Percentiles rank a stretch among this genome's conserved stretches.
Conservation (phyloP, 495 filamentous ascomycete genomes). For the Xylaria palmicola region DNA sequence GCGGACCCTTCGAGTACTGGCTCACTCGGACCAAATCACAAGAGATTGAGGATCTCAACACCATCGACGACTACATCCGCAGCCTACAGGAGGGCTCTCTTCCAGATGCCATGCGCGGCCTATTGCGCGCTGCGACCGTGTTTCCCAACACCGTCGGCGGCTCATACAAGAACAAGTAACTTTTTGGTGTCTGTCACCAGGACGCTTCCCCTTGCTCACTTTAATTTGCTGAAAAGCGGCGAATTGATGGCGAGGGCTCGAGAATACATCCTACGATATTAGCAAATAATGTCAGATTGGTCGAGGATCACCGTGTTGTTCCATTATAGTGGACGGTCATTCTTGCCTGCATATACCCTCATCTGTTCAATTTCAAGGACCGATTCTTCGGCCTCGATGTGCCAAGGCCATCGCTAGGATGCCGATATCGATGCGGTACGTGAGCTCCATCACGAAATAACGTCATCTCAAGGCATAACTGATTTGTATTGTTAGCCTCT, state of each 20-base stretch:
- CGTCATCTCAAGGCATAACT: neutral
- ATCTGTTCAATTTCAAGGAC: too few relatives aligned
- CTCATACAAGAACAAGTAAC: conserved; percentile 13
- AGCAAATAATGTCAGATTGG: too few relatives aligned
- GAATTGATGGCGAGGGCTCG: neutral
- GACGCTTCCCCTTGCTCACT: neutral
- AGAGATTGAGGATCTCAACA: conserved; percentile 28
- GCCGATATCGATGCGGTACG: neutral
- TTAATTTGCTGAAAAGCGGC: neutral
- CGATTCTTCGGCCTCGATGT: too few relatives aligned
- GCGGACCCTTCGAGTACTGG: conserved; percentile 49
- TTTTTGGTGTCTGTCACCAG: neutral
- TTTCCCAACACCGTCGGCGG: conserved; percentile 23
- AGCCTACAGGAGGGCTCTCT: conserved; percentile 32
- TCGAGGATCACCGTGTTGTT: too few relatives aligned
- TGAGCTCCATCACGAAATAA: neutral
- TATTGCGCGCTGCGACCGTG: conserved; percentile 35
- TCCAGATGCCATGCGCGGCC: conserved; percentile 32
- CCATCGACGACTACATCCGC: conserved; percentile 36
- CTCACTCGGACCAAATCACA: conserved; percentile 35
- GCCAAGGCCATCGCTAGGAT: too few relatives aligned
- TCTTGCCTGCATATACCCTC: too few relatives aligned
- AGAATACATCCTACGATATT: neutral
- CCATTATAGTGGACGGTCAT: too few relatives aligned
- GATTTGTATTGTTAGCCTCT: neutral